Base-by-base conservation (phyloP, 1,284 basidiomycete species). In the Cerrena zonata region DNA sequence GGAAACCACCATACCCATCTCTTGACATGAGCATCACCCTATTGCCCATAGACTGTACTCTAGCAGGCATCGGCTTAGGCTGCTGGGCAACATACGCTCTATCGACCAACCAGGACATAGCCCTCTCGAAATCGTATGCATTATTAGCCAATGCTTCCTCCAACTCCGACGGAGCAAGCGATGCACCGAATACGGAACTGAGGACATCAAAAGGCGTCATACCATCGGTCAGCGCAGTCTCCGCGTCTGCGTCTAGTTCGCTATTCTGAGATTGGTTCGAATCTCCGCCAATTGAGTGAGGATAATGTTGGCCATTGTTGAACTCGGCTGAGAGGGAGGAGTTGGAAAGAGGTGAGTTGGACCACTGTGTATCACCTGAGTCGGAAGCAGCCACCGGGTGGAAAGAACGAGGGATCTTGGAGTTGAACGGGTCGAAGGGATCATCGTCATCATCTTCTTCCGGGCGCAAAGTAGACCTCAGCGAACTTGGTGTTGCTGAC, bases 141-240 rank as follows among this genome's bases (percentile, higher is more conserved):
- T 92, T 88, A 48, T 80, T 77, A 22, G 86, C 84, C 4, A 99
- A 78, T 0, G 94, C 94, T 54, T 96, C 93, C 67, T 98, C 95
- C 2, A 98, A 78, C 63, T 97, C 93, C 4, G 86, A 86, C 2
- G 91, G 86, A 0, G 93, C 88, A 4, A 96, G 77, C 1, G 89
- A 84, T 2, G 90, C 85, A 36, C 89, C 89, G 64, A 98, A 97
- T 34, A 99, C 91, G 30, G 91, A 94, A 61, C 83, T 86, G 19
- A 99, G 82, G 37, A 98, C 92, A 62, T 98, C 95, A 58, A 99
- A 89, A 0, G 95, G 95, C 1, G 94, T 95, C 90, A 98, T 95
- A 30, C 91, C 91, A 58, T 90, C 86, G 0, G 85, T 87, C 45
- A 90, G 75, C 64, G 78, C 69, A n/a, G 75, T 74, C 13, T 74